Evolutionary conservation across 495 filamentous ascomycete species (phyloP), one percentile per base, ranked within the genome.

Genomic region (Talaromyces liani): DNA sequence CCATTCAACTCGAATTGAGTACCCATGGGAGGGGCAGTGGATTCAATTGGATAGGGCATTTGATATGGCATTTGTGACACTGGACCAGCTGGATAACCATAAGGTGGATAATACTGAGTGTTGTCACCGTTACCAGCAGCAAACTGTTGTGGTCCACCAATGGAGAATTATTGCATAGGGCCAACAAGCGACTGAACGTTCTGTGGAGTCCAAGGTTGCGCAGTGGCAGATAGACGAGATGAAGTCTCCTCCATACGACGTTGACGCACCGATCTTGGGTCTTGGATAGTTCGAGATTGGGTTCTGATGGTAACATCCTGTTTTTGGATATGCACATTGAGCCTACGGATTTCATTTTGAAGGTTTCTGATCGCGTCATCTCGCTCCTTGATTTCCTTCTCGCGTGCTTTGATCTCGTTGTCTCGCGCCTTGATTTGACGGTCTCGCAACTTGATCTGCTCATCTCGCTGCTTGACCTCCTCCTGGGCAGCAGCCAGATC

Each of bases 281-380:
- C 66, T 3, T 70, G 67, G 6, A 74, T 72, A 3, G 67, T 66
- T 56, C 66, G 67, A 51, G 70, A 72, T 45, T 74, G 72, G 25
- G 65, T 65, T 39, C 61, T 66, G 58, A 72, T 72, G 0, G 71
- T 72, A 12, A 61, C 62, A 53, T 68, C 65, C 58, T 70, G 68
- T 54, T 65, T 69, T 16, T 56, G 12, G 4, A 74, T 45, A 7
- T 68, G 47, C 2, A 45, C 63, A n/a, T 74, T 63, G n/a, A 74
- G 34, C 10, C 65, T 62, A 16, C 51, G 55, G 31, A 74, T 65
- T 22, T 63, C 63, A 14, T 39, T 20, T 4, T 67, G 53, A 20
- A 69, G 65, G 2, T 47, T 61, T 34, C 29, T 51, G 39, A 70
- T 65, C 8, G 49, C 12, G 6, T 60, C 58, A 12, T 60, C 22